Percentiles rank a stretch among this genome's conserved stretches.
Conservation (phyloP, 352 stramenopile genomes). For the Pseudoperonospora humuli region DNA sequence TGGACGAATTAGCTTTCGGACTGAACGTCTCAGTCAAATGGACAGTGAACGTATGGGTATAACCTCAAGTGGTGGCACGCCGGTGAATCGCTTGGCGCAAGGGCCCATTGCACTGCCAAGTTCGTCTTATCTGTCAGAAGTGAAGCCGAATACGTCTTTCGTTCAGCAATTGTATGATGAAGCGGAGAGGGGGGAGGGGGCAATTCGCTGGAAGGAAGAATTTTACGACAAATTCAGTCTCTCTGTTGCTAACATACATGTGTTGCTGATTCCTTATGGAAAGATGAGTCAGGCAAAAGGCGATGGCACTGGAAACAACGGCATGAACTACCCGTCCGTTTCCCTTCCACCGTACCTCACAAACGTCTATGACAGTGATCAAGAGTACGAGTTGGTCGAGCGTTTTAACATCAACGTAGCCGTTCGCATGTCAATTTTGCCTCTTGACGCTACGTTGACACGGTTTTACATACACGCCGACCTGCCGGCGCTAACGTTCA, state of each 20-base stretch:
- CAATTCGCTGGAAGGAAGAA: constrained; percentile 85
- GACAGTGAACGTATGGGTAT: constrained; percentile 42
- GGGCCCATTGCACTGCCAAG: constrained; percentile 39
- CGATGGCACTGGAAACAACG: constrained; percentile 10
- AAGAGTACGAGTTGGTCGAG: constrained; percentile 75
- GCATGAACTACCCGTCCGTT: constrained; percentile 29
- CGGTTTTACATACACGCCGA: constrained; percentile 79
- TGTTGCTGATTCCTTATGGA: constrained; percentile 71
- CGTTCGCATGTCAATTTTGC: constrained; percentile 75
- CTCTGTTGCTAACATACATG: constrained; percentile 74
- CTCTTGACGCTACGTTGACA: constrained; percentile 76
- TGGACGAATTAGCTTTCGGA: constrained; percentile 78
- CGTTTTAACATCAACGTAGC: constrained; percentile 85
- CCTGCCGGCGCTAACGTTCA: constrained; percentile 73
- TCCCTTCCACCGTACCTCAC: constrained; percentile 34
- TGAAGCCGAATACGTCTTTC: constrained; percentile 61
- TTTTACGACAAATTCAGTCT: constrained; percentile 89
- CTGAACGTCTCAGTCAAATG: constrained; percentile 71
- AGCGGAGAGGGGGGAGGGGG: constrained; percentile 71
- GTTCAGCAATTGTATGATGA: constrained; percentile 84
- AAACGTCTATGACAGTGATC: constrained; percentile 37
- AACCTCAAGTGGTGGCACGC: constrained; percentile 21
- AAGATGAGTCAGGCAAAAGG: constrained; percentile 30
- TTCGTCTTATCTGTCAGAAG: constrained; percentile 22
- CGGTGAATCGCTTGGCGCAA: constrained; percentile 20